Conservation (phyloP, 164 flowering plant genomes). For the Echeveria elegans region DNA sequence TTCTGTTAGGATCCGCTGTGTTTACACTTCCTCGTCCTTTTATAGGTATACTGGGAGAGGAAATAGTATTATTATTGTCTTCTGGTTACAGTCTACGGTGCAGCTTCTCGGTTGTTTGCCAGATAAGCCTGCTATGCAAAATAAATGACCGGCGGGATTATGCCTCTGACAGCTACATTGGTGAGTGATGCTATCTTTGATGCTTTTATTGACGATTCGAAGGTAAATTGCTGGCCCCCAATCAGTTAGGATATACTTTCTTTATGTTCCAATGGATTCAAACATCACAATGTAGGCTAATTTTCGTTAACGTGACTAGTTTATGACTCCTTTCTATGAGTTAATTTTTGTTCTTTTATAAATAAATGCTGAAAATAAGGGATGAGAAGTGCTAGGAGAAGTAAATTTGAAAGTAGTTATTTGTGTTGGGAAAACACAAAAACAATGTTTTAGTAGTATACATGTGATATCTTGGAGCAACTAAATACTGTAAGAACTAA, state of each 20-base stretch:
- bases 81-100: slow-evolving; percentile 57
- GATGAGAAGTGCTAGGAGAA: too few species aligned
- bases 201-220: slow-evolving; percentile 79
- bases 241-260: neutral
- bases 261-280: too few species aligned
- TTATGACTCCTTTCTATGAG: too few species aligned
- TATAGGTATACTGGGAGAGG: slow-evolving; percentile 94
- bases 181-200: slow-evolving; percentile 66
- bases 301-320: too few species aligned
- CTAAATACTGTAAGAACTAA: neutral
- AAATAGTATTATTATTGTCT: neutral
- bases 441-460: too few species aligned
- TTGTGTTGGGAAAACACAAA: too few species aligned
- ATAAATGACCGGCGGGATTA: slow-evolving; percentile 85
- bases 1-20: neutral
- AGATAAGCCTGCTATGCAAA: slow-evolving; percentile 86
- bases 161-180: slow-evolving; percentile 87
- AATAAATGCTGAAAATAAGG: too few species aligned
- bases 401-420: too few species aligned
- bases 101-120: slow-evolving; percentile 70
- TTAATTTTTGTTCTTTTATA: too few species aligned
- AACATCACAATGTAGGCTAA: too few species aligned
- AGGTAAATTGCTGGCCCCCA: slow-evolving; percentile 32
- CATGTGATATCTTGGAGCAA: neutral
- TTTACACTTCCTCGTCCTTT: slow-evolving; percentile 7